phyloP scores from a whole-genome alignment of 208 protist species.

The Herpetomonas samuelpessoai region DNA sequence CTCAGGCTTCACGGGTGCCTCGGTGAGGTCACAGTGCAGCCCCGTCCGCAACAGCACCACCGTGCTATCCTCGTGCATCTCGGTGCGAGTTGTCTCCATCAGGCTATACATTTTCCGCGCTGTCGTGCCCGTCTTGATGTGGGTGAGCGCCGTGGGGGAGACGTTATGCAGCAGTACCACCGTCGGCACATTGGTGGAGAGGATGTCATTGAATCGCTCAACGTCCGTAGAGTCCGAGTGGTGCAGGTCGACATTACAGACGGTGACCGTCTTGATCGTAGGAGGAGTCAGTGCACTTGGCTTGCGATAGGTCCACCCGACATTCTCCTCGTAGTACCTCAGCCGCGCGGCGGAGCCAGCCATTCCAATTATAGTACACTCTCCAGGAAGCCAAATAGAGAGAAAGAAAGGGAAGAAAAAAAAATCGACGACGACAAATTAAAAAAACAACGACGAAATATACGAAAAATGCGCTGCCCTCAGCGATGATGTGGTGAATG shows the following conservation, averaged over 20 bases:
- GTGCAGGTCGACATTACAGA: constrained; percentile 65
- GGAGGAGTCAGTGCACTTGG: constrained; percentile 10
- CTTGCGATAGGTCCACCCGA: constrained; percentile 60
- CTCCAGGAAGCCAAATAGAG: no score
- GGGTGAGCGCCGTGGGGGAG: constrained; percentile 28
- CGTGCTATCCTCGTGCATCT: constrained; percentile 54
- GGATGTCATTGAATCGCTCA: constrained; percentile 55
- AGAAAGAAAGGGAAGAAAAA: constrained; percentile 13
- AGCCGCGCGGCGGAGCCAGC: constrained; percentile 37
- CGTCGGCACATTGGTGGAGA: constrained; percentile 39
- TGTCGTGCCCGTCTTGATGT: constrained; percentile 48
- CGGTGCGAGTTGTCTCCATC: constrained; percentile 51
- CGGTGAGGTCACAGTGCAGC: constrained; percentile 46
- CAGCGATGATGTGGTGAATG: no score
- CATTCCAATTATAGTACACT: constrained; percentile 17
- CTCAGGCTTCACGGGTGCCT: constrained; percentile 48
- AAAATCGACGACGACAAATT: constrained; percentile 3
- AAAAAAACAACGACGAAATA: constrained; percentile 4
- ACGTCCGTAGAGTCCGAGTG: constrained; percentile 37
- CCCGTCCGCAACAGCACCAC: constrained; percentile 61
- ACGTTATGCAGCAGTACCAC: constrained; percentile 74
- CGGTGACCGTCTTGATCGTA: constrained; percentile 35
- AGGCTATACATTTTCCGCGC: constrained; percentile 70
- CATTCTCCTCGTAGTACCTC: constrained; percentile 69
- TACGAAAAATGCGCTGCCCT: neutral